Evolutionary conservation across 2,329 filamentous ascomycete genomes (phyloP), one percentile per base, ranked within the genome.

Genomic region (Ascochyta clinopodiicola): DNA sequence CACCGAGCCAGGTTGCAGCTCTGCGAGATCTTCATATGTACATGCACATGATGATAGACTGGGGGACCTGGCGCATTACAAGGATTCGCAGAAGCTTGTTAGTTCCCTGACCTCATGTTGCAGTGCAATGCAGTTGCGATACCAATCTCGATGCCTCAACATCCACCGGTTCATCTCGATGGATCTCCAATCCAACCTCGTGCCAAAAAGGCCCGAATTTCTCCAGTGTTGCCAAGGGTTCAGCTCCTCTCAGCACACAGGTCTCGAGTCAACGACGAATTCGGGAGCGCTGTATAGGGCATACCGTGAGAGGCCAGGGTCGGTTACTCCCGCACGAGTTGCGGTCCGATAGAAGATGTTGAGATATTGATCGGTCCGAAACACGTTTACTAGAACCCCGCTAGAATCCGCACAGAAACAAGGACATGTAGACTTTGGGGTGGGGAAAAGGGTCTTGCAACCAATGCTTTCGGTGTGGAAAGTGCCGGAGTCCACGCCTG

Each of bases 321-420:
- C 53, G 48, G 38, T 40, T 57, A 27, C 48, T 51, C 53, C 47
- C 53, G 53, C 44, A 34, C 39, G 39, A 22, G 38, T 48, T 24
- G 38, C 35, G 44, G 38, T 44, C 53, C 34, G 48, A 44, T 44
- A 34, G 44, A 44, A 39, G 44, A 36, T 51, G 53, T 51, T 57
- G 53, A 44, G 48, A 15, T 35, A 8, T n/a, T 24, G 12, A 7
- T 57, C 53, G 53, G 53, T 44, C 53, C 53, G 53, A 57, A 24
- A 51, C 12, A 13, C 19, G 27, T 22, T 29, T 47, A 38, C 53
- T 51, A 51, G 53, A 57, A 57, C 38, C 22, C 38, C 53, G 47
- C 53, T 56, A 56, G 47, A 56, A 56, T 38, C 8, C 27, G 44
- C 44, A 44, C 10, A 49, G 45, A 38, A 39, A 34, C 15, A 39